Evolutionary conservation across 2,329 filamentous ascomycete species (phyloP).

Genomic region (Trichoderma atroviride): DNA sequence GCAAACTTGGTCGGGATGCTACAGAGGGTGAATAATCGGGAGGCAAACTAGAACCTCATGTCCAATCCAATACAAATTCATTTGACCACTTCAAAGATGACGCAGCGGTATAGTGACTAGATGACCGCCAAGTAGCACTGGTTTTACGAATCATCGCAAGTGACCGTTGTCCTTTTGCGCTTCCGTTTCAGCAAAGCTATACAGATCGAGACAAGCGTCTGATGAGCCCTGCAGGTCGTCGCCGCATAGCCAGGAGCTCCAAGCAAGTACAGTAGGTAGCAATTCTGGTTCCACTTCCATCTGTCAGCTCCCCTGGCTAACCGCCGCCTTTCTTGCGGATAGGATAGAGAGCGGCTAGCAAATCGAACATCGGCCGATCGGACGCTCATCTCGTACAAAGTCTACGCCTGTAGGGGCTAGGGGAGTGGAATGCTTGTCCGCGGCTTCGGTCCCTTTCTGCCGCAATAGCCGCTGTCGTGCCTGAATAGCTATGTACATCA

Average conservation of each 20-base stretch:
- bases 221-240: background rate
- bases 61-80: background rate
- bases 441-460: background rate
- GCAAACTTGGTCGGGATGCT: background rate
- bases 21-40: background rate
- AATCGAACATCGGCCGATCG: constrained; percentile 16
- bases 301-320: background rate
- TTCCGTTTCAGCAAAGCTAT: background rate
- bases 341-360: background rate
- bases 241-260: background rate
- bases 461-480: constrained; percentile 1
- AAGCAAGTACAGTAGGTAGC: background rate
- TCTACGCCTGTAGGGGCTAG: background rate
- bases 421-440: background rate
- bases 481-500: background rate
- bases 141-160: background rate
- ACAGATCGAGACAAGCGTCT: background rate
- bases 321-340: background rate
- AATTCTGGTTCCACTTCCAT: background rate
- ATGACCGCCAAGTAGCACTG: background rate
- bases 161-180: background rate
- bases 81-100: background rate
- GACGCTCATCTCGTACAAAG: background rate
- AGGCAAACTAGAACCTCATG: background rate
- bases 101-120: background rate